Evolutionary conservation across 768 basidiomycete genomes (phyloP), one percentile per base, ranked within the genome.

Genomic region (Aureoboletus auriporus): DNA sequence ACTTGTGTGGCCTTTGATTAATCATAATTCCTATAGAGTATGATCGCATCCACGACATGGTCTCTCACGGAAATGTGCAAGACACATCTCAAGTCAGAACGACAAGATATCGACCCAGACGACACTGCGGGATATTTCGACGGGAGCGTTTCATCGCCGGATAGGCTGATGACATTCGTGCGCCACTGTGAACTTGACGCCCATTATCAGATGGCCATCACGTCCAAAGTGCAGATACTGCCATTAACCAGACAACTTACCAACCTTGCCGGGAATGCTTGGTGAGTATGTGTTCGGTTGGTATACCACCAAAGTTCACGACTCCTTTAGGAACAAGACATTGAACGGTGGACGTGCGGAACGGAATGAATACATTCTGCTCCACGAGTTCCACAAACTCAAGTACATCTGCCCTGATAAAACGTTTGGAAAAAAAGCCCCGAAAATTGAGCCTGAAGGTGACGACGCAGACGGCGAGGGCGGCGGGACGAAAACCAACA

Each of bases 371-470:
- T 99, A 94, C 74, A 97, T 99, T 80, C 71, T 99, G 37, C 76
- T 99, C 14, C 96, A 99, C 65, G 94, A 98, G 65, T 99, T 99
- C 71, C 93, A 99, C 64, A 80, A 86, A 12, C 78, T 93, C 38
- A 97, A 97, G 66, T 97, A 94, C 61, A 83, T 99, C 56, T 92
- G 93, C 55, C 96, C 96, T 1, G 96, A 99, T 74, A 98, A 98
- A 67, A 76, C 77, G 1, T 93, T 80, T 69, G 86, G 86, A 34
- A 90, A 91, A 72, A 91, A 86, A 65, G 67, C 73, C 3, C 73
- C 67, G 6, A 80, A 75, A 68, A 60, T 64, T 14, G 76, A 77
- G 47, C 66, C 70, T 3, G 72, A 77, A 39, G 78, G 77, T 43
- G 78, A 79, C 17, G 82, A 84, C 39, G 77, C 74, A 10, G 75